Evolutionary conservation across 1,284 basidiomycete species (phyloP), one percentile per base, ranked within the genome.

Genomic region (Ceratobasidium sp.): DNA sequence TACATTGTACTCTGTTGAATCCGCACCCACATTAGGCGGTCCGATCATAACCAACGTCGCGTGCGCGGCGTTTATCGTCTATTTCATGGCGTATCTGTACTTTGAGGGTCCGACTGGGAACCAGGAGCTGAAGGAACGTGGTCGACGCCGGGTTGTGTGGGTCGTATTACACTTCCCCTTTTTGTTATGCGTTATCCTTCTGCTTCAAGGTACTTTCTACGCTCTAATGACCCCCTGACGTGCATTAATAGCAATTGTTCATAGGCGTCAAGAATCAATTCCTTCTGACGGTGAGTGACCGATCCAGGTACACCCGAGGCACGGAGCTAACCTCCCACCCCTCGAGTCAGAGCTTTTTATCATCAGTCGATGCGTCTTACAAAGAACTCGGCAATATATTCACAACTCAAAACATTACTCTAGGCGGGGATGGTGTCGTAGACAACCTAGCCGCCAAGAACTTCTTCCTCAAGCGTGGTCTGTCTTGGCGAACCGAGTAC

Each of bases 211-310:
- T 73, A 19, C 45, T 45, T 33, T 24, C 29, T 54, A 27, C n/a
- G 19, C 51, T 14, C 24, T 50, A 29, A 5, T 11, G 6, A 4
- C 36, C 11, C 36, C 11, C 11, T 41, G 11, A 41, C 11, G 11
- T 41, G 6, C 11, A 4, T 41, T 11, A 41, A 41, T 5, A 11
- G 36, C 4, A 11, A 4, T 41, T 41, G 36, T 41, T 41, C 36
- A 4, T 27, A 73, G 71, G 48, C 8, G 71, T 73, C 59, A 73
- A 73, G 24, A 73, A 63, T 22, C 71, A 73, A n/a, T 48, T 73
- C 19, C 22, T 73, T 11, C 71, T 73, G 31, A 36, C 71, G 59
- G 71, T 72, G 41, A 19, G 67, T 15, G 1, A 1, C 51, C 19
- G 9, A 29, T 22, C 14, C 19, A 41, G 8, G 24, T 22, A 4